phyloP scores from a whole-genome alignment of 352 stramenopile genomes.

The Globisporangium sylvaticum region DNA sequence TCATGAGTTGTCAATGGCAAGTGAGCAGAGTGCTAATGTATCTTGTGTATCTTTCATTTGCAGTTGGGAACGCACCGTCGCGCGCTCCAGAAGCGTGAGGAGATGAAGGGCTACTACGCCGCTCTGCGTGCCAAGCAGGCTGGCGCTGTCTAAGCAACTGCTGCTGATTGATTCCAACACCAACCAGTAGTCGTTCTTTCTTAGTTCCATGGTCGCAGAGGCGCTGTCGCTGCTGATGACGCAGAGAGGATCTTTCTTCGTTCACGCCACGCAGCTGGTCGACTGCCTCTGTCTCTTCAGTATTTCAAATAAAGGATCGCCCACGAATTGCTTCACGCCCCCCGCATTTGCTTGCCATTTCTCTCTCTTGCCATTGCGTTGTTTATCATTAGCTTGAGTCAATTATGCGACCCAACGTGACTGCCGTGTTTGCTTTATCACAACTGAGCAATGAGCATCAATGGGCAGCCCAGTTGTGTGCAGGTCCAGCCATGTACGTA shows the following conservation, averaged over 20 bases:
- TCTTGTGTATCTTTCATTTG: neutral
- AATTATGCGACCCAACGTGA: neutral
- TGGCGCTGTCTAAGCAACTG: conserved; percentile 42
- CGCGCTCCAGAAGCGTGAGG: conserved; percentile 97
- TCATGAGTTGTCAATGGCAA: neutral
- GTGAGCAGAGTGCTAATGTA: conserved; percentile 1
- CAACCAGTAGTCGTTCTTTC: conserved; percentile 22
- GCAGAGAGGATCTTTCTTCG: neutral
- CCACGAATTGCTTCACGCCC: conserved; percentile 20
- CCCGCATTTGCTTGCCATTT: conserved; percentile 1
- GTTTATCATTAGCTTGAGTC: too few species aligned
- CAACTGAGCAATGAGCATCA: neutral
- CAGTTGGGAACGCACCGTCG: conserved; percentile 97
- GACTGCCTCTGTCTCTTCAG: conserved; percentile 52
- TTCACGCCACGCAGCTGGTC: neutral
- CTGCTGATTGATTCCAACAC: conserved; percentile 11
- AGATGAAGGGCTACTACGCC: conserved; percentile 98
- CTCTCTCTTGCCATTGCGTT: neutral
- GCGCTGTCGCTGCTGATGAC: conserved; percentile 15
- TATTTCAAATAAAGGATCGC: conserved; percentile 77
- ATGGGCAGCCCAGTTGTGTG: neutral
- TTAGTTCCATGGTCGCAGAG: conserved; percentile 41
- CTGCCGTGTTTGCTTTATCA: neutral
- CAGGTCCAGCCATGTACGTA: neutral
- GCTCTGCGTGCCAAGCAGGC: conserved; percentile 94